A percentile compares a stretch with the other conserved stretches of the same genome.
Evolutionary conservation across 441 rosid genomes (phyloP).

Genomic region (Brassica hybrid): DNA sequence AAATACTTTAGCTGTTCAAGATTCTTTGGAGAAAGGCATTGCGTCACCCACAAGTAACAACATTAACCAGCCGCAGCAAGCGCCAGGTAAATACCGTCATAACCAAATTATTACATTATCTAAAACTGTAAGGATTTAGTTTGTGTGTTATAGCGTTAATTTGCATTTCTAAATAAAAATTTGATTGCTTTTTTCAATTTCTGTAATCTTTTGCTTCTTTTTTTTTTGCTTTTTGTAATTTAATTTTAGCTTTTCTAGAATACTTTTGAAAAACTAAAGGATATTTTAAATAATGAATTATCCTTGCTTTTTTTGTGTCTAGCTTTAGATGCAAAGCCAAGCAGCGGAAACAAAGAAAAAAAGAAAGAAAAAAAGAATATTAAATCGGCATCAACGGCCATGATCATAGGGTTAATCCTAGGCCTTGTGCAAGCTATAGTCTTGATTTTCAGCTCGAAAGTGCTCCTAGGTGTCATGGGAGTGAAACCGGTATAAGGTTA

Average conservation of each 20-base stretch:
- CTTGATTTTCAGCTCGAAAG: not conserved
- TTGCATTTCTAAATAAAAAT: not conserved
- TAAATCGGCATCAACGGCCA: constrained; percentile 1
- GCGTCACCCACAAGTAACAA: constrained; percentile 2
- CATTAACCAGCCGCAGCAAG: not conserved
- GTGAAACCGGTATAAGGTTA: constrained; percentile 1
- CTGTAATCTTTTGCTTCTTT: not conserved
- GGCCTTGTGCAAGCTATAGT: constrained; percentile 7
- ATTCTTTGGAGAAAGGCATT: not conserved
- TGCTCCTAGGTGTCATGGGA: constrained; percentile 4
- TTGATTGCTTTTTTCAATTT: not conserved
- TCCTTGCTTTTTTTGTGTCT: not conserved
- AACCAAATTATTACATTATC: not conserved
- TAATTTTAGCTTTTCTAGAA: not conserved
- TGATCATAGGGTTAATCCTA: not conserved
- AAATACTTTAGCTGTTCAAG: constrained; percentile 5
- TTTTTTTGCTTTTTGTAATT: not conserved
- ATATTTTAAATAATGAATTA: no score
- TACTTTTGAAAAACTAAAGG: constrained; percentile 2
- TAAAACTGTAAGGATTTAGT: not conserved
- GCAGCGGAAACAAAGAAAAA: not conserved
- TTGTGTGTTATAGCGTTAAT: not conserved
- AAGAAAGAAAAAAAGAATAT: not conserved
- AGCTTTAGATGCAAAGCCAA: not conserved
- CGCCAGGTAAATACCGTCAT: not conserved